phyloP scores from a whole-genome alignment of 441 rosid genomes.

The Corymbia citriodora region DNA sequence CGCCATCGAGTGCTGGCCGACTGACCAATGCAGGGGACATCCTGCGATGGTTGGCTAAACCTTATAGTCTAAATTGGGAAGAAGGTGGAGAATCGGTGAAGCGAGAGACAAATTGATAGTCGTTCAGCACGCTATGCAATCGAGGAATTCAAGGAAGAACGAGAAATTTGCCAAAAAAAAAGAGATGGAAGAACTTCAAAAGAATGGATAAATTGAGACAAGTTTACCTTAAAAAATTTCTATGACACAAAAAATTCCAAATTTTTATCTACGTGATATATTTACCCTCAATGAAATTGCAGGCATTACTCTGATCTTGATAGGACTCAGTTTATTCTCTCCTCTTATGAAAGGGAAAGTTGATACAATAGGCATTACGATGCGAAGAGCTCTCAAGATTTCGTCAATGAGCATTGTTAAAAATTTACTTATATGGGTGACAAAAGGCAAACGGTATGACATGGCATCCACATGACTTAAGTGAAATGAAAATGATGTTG shows the following conservation, averaged over 20 bases:
- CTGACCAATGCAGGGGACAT: background rate
- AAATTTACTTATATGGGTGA: too few species aligned
- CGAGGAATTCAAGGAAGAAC: background rate
- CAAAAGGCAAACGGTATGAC: fast-evolving
- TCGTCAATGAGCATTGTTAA: background rate
- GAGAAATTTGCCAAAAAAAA: too few species aligned
- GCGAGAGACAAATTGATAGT: background rate
- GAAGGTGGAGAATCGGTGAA: background rate
- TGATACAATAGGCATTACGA: too few species aligned
- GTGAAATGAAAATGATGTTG: fast-evolving
- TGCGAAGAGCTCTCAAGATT: too few species aligned
- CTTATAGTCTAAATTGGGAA: background rate
- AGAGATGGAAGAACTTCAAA: too few species aligned
- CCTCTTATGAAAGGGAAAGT: too few species aligned
- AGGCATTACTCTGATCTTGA: too few species aligned
- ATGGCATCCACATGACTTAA: fast-evolving
- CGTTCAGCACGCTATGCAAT: background rate
- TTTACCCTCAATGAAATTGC: too few species aligned
- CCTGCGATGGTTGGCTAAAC: background rate
- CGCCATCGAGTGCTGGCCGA: background rate
- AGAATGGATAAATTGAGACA: too few species aligned
- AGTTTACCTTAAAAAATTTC: background rate
- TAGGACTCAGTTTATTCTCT: too few species aligned
- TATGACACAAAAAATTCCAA: background rate
- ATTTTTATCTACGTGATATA: too few species aligned